Base-by-base conservation (phyloP, 768 basidiomycete species). In the Kwoniella mangroviensis region DNA sequence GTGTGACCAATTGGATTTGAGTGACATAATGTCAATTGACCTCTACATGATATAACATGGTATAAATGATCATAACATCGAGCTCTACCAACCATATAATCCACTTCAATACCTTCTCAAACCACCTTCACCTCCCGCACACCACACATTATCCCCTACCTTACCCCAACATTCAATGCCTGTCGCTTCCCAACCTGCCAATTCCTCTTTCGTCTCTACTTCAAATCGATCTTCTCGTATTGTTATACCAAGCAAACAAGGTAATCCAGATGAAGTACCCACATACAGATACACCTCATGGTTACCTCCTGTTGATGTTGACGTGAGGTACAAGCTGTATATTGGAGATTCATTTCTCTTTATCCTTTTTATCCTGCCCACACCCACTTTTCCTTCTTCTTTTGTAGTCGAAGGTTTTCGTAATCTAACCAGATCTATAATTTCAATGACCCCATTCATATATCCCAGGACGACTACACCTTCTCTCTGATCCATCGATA, bases 401-500 rank as follows among this genome's bases (percentile, higher is more conserved):
- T 13, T 6, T 45, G n/a, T 28, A n/a, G 55, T 63, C 21, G 40
- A 52, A n/a, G 63, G 24, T 21, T 57, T 63, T 65, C 41, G 21
- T 13, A 89, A 81, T 3, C 83, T 80, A n/a, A 87, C 84, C 0
- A 87, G 84, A 75, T 90, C 88, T 73, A 88, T 88, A 4, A 92
- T 69, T 0, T 85, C 82, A 0, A 90, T 85, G 9, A 89, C 74
- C 2, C 90, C 91, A 6, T 81, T 81, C 2, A 82, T 81, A 13
- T 89, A 87, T 2, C 90, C 91, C 12, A 89, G 89, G 0, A 87
- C 89, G 12, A 91, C 82, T 3, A 89, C 77, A 58, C 84, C 81
- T 59, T 83, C 68, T 19, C 85, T 84, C 75, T 88, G 87, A 3
- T 84, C 79, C 58, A 90, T 86, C 7, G 87, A 82, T 19, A 85